Conservation (phyloP, 1,139 yeast genomes). For the Nakaseomyces nivariensis region DNA sequence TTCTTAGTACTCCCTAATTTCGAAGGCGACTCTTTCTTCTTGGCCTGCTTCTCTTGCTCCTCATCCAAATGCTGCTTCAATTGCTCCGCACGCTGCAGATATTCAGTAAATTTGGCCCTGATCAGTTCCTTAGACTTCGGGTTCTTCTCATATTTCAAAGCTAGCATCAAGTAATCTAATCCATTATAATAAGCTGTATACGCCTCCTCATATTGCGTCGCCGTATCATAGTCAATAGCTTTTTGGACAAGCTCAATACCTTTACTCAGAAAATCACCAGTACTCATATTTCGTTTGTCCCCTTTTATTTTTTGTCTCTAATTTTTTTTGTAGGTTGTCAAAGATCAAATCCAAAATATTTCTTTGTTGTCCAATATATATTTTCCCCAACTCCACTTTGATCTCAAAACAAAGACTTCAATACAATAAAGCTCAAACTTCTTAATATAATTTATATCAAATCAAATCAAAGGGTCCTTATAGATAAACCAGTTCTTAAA, state of each 20-base stretch:
- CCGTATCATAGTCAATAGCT: slow-evolving; percentile 92
- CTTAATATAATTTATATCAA: no score
- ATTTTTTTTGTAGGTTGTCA: no score
- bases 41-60: slow-evolving; percentile 34
- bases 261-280: slow-evolving; percentile 78
- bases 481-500: no score
- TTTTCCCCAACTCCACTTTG: no score
- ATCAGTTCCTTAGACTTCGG: slow-evolving; percentile 81
- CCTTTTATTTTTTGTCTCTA: neutral
- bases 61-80: slow-evolving; percentile 81
- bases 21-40: slow-evolving; percentile 30
- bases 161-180: slow-evolving; percentile 88
- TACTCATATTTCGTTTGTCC: slow-evolving; percentile 33
- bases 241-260: slow-evolving; percentile 90
- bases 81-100: slow-evolving; percentile 87
- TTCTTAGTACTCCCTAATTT: slow-evolving; percentile 16
- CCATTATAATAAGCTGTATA: slow-evolving; percentile 89
- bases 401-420: no score
- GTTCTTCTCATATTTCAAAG: slow-evolving; percentile 91
- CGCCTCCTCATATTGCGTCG: slow-evolving; percentile 87
- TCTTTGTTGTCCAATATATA: no score
- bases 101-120: slow-evolving; percentile 82
- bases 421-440: no score
- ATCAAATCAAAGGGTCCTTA: no score
- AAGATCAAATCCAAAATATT: no score